Conservation (phyloP, 2,329 filamentous ascomycete genomes). For the Phialophora verrucosa region DNA sequence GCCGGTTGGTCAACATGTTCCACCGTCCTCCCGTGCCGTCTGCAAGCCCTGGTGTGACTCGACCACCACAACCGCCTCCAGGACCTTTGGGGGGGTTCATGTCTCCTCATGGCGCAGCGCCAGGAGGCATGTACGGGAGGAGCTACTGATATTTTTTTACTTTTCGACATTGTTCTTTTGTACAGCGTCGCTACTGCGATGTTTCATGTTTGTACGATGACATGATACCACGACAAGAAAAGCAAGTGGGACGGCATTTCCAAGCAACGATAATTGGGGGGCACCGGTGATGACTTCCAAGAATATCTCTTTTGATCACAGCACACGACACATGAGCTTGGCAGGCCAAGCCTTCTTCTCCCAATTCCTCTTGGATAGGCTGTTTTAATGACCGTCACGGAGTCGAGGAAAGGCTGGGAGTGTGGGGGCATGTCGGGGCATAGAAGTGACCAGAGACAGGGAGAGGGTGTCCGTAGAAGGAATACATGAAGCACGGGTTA, state of each 20-base stretch:
- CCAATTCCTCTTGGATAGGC: conserved; percentile 11
- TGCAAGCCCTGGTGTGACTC: conserved; percentile 22
- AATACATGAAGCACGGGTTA: conserved; percentile 5
- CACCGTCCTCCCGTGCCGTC: conserved; percentile 25
- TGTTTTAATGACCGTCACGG: conserved; percentile 8
- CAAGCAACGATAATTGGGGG: conserved; percentile 22
- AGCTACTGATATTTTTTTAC: conserved; percentile 18
- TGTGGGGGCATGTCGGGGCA: background rate
- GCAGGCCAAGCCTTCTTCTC: conserved; percentile 29
- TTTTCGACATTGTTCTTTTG: conserved; percentile 7
- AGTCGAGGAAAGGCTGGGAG: conserved; percentile 14
- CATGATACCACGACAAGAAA: conserved; percentile 31
- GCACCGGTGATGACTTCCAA: background rate
- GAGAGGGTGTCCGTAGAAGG: background rate
- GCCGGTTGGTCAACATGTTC: conserved; percentile 78
- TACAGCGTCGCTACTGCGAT: conserved; percentile 16
- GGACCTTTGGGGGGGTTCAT: conserved; percentile 27
- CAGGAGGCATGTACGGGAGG: conserved; percentile 32
- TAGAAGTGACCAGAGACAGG: background rate
- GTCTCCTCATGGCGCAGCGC: conserved; percentile 23
- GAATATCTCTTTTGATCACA: conserved; percentile 9
- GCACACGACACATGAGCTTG: conserved; percentile 19
- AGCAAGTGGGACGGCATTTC: conserved; percentile 14
- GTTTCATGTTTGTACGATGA: conserved; percentile 32
- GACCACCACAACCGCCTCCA: conserved; percentile 23